Percentiles rank a stretch among this genome's conserved stretches.
These are phyloP conservation scores for Aquilaria agallochum DNA, from an alignment of 441 rosid genomes.

Conservation along the genomic window DNA sequence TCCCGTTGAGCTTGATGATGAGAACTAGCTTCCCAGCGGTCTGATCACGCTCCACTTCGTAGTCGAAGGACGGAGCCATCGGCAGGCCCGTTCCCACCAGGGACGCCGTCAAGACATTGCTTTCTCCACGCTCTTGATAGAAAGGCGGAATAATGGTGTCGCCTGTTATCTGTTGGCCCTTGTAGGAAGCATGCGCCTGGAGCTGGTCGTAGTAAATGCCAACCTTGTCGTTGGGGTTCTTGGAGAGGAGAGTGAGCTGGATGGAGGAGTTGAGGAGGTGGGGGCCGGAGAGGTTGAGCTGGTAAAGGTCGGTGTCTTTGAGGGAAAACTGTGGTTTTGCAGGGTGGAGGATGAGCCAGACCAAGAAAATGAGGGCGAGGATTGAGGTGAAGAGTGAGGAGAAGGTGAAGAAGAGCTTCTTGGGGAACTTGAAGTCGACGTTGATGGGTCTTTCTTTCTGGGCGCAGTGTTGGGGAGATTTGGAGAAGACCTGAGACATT, in stretches of 20 bases:
- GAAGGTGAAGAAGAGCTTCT: slow-evolving; percentile 35
- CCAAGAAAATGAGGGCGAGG: slow-evolving; percentile 35
- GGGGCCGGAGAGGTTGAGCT: slow-evolving; percentile 43
- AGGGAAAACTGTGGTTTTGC: slow-evolving; percentile 52
- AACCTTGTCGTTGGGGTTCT: slow-evolving; percentile 50
- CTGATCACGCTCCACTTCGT: slow-evolving; percentile 51
- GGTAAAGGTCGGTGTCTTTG: slow-evolving; percentile 41
- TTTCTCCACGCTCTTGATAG: slow-evolving; percentile 54
- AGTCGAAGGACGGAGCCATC: slow-evolving; percentile 45
- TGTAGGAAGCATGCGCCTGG: slow-evolving; percentile 46
- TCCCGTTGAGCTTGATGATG: slow-evolving; percentile 41
- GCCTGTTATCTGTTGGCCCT: slow-evolving; percentile 60
- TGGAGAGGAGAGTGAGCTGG: slow-evolving; percentile 46
- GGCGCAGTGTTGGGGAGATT: slow-evolving; percentile 66
- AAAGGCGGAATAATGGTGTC: slow-evolving; percentile 48
- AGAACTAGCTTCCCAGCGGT: slow-evolving; percentile 36
- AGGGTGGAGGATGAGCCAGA: slow-evolving; percentile 59
- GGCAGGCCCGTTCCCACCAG: slow-evolving; percentile 45
- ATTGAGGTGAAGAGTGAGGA: slow-evolving; percentile 35
- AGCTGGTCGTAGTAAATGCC: slow-evolving; percentile 65
- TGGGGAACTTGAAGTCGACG: slow-evolving; percentile 25
- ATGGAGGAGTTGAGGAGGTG: slow-evolving; percentile 58
- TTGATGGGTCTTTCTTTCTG: slow-evolving; percentile 21
- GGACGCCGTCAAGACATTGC: slow-evolving; percentile 41
- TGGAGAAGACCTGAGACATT: slow-evolving; percentile 48